phyloP scores from a whole-genome alignment of 768 basidiomycete genomes.

The Strobilomyces dryophilus region DNA sequence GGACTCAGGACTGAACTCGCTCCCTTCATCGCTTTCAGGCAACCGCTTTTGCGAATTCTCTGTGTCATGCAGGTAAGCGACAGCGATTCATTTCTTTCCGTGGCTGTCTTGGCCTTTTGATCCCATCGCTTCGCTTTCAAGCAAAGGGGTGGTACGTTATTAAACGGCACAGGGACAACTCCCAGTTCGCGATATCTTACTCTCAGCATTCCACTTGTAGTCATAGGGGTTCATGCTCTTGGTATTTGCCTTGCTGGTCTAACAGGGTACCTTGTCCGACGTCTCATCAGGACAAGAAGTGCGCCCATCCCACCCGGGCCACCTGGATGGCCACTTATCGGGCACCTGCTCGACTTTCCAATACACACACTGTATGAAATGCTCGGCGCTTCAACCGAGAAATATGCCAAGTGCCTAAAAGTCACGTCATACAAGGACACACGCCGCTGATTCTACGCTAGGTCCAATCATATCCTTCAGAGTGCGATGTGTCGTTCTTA shows the following conservation, averaged over 20 bases:
- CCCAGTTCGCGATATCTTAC: no score
- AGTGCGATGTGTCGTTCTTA: no score
- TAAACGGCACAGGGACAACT: no score
- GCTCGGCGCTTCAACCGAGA: constrained; percentile 37
- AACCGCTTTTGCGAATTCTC: no score
- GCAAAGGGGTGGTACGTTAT: no score
- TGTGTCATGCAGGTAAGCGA: no score
- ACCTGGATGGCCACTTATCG: constrained; percentile 36
- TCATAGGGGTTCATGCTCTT: neutral
- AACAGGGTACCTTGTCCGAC: neutral
- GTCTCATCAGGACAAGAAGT: neutral
- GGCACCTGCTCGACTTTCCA: constrained; percentile 56
- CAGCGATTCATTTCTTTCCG: no score
- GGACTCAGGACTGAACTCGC: no score
- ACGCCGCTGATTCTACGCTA: neutral
- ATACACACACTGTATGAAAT: constrained; percentile 46
- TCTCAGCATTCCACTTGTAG: neutral
- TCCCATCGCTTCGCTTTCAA: no score
- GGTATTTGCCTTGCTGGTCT: constrained; percentile 11
- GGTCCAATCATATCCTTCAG: neutral
- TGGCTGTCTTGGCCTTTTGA: no score
- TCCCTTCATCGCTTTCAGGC: no score
- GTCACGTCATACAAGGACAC: no score
- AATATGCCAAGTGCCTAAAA: constrained; percentile 38
- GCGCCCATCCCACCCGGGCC: constrained; percentile 6